Evolutionary conservation across 106 monocot genomes (phyloP).

Genomic region (Triglochin maritima): DNA sequence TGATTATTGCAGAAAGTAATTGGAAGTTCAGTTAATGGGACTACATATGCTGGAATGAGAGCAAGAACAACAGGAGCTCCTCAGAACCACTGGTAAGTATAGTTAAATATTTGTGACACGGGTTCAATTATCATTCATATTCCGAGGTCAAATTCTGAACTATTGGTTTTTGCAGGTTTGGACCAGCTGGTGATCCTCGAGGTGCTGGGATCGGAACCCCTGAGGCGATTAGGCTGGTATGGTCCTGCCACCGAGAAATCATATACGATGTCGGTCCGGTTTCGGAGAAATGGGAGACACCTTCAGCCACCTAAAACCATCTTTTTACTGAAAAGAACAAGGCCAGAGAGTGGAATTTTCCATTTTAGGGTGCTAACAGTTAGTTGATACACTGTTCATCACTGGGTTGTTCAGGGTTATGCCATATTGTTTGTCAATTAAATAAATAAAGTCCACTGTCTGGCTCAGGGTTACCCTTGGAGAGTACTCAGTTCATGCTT

Average conservation of each 20-base stretch:
- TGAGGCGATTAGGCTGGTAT: slow-evolving; percentile 93
- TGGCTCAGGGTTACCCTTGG: no score
- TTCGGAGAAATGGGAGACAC: slow-evolving; percentile 49
- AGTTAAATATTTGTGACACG: no score
- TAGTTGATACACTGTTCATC: no score
- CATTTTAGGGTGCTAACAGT: no score
- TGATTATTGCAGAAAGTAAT: slow-evolving; percentile 59
- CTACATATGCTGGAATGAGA: slow-evolving; percentile 90
- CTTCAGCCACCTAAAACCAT: slow-evolving; percentile 39
- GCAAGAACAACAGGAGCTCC: slow-evolving; percentile 98
- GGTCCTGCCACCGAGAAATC: slow-evolving; percentile 94
- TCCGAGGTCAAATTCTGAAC: not conserved
- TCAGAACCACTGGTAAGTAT: slow-evolving; percentile 83
- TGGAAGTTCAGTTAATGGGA: slow-evolving; percentile 81
- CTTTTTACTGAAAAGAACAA: no score
- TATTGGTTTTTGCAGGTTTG: slow-evolving; percentile 49
- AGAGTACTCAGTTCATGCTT: no score
- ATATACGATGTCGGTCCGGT: slow-evolving; percentile 79
- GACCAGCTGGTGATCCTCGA: slow-evolving; percentile 93
- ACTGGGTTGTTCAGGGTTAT: no score
- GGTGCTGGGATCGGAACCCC: slow-evolving; percentile 95
- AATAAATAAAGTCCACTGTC: no score
- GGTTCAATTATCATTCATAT: not conserved
- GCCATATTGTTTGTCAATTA: no score
- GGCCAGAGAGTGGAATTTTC: no score